Evolutionary conservation across 2,329 filamentous ascomycete genomes (phyloP).

Genomic region (Colletotrichum lini): DNA sequence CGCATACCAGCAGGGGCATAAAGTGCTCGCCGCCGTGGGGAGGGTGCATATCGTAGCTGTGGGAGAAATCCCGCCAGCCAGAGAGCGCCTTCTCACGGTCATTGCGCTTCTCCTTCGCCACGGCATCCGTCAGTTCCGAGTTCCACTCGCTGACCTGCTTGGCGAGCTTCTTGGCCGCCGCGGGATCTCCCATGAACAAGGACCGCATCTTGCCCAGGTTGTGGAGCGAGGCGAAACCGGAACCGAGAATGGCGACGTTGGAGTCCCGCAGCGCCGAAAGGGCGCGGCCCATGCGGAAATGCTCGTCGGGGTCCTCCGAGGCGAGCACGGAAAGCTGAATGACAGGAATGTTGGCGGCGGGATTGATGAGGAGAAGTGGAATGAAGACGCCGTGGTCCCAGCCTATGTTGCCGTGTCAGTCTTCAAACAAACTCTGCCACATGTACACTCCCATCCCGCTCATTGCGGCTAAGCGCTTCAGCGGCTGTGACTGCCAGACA

Average conservation of each 20-base stretch:
- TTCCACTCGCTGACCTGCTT: slow-evolving; percentile 60
- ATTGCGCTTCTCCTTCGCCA: slow-evolving; percentile 50
- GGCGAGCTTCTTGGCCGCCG: slow-evolving; percentile 46
- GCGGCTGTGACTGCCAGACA: not conserved
- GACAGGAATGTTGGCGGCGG: slow-evolving; percentile 66
- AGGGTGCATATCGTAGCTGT: slow-evolving; percentile 69
- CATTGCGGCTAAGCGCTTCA: slow-evolving; percentile 40
- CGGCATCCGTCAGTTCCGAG: slow-evolving; percentile 58
- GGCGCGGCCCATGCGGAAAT: slow-evolving; percentile 68
- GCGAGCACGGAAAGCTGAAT: slow-evolving; percentile 70
- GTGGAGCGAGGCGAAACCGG: slow-evolving; percentile 72
- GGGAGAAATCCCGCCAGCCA: slow-evolving; percentile 63
- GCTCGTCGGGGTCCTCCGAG: slow-evolving; percentile 63
- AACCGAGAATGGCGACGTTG: slow-evolving; percentile 73
- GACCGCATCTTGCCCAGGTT: slow-evolving; percentile 65
- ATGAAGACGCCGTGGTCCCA: slow-evolving; percentile 76
- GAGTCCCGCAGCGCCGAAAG: slow-evolving; percentile 63
- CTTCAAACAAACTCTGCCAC: not conserved
- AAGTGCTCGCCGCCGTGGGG: slow-evolving; percentile 70
- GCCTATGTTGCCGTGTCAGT: slow-evolving; percentile 43
- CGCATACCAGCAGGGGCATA: slow-evolving; percentile 70
- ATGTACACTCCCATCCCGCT: not conserved
- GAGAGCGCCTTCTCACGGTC: slow-evolving; percentile 58
- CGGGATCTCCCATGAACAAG: slow-evolving; percentile 47
- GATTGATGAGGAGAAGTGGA: slow-evolving; percentile 68